A percentile compares a stretch with the other conserved stretches of the same genome.
Conservation (phyloP, 78 protist species). For the Protostelium mycophagum region DNA sequence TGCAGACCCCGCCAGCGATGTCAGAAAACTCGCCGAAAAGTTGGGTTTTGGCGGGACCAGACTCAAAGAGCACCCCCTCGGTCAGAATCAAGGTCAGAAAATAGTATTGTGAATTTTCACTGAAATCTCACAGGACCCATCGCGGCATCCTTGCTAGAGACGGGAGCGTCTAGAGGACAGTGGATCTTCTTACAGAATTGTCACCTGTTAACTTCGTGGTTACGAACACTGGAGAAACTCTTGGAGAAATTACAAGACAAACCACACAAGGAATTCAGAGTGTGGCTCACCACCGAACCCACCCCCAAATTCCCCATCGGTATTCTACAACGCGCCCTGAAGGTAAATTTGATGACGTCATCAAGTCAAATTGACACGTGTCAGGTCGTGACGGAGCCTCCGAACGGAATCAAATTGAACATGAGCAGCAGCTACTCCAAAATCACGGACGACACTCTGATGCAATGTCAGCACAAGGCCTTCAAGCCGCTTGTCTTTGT, state of each 20-base stretch:
- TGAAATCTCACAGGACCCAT: background rate
- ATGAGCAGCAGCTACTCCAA: conserved; percentile 62
- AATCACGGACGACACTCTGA: conserved; percentile 61
- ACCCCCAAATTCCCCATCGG: conserved; percentile 87
- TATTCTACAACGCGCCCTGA: conserved; percentile 89
- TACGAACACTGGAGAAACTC: conserved; percentile 77
- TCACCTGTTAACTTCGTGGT: conserved; percentile 87
- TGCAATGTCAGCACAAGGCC: conserved; percentile 68
- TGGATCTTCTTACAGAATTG: conserved; percentile 94
- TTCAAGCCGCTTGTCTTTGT: conserved; percentile 82
- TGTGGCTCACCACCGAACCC: conserved; percentile 94
- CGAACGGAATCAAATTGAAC: conserved; percentile 88
- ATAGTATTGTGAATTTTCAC: background rate
- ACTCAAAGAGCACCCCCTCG: conserved; percentile 13
- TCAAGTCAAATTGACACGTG: background rate
- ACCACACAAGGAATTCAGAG: conserved; percentile 83
- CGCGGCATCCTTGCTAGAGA: conserved; percentile 75
- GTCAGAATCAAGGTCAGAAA: background rate
- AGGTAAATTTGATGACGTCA: conserved; percentile 33
- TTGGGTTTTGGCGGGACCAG: conserved; percentile 45
- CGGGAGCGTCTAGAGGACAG: conserved; percentile 79
- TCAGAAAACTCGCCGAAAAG: conserved; percentile 72
- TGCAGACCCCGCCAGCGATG: conserved; percentile 87
- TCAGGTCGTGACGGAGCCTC: conserved; percentile 90
- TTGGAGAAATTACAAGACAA: conserved; percentile 53